Conservation (phyloP, 148 eudicot genomes). For the Chenopodium quinoa region DNA sequence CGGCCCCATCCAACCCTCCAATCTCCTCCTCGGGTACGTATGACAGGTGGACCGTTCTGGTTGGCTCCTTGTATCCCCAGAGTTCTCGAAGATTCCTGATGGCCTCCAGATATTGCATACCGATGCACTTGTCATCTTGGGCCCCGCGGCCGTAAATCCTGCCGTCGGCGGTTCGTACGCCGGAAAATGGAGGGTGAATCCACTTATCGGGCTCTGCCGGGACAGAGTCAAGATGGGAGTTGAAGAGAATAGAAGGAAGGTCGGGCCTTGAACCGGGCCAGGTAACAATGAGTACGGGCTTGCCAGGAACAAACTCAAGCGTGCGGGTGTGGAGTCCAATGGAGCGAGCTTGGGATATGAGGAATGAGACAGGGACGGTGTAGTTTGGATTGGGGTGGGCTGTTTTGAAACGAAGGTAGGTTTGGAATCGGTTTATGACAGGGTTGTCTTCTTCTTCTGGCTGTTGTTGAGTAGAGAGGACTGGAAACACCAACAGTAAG, state of each 20-base stretch:
- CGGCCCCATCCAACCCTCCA: slow-evolving; percentile 75
- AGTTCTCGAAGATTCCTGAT: slow-evolving; percentile 41
- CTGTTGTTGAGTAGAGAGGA: slow-evolving; percentile 4
- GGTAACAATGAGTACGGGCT: slow-evolving; percentile 73
- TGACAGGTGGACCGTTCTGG: slow-evolving; percentile 56
- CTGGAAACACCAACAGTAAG: slow-evolving; percentile 19
- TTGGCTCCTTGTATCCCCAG: slow-evolving; percentile 20
- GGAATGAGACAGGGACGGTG: slow-evolving; percentile 55
- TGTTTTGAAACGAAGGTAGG: slow-evolving; percentile 74
- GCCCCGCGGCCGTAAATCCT: slow-evolving; percentile 76
- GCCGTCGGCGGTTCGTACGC: slow-evolving; percentile 44
- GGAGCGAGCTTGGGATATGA: slow-evolving; percentile 45
- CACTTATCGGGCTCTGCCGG: slow-evolving; percentile 81
- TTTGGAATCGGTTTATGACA: slow-evolving; percentile 56
- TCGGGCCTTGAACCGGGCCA: slow-evolving; percentile 67
- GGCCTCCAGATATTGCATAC: slow-evolving; percentile 75
- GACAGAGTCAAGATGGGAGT: slow-evolving; percentile 94
- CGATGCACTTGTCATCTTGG: slow-evolving; percentile 87
- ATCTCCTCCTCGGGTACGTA: slow-evolving; percentile 86
- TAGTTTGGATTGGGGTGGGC: slow-evolving; percentile 88
- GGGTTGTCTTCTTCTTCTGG: slow-evolving; percentile 7
- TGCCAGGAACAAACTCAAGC: slow-evolving; percentile 39
- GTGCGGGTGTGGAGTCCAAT: slow-evolving; percentile 47
- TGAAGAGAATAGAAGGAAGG: slow-evolving; percentile 76
- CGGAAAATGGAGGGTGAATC: slow-evolving; percentile 68